Evolutionary conservation across 331 rosid genomes (phyloP).

Genomic region (Cydonia oblonga): DNA sequence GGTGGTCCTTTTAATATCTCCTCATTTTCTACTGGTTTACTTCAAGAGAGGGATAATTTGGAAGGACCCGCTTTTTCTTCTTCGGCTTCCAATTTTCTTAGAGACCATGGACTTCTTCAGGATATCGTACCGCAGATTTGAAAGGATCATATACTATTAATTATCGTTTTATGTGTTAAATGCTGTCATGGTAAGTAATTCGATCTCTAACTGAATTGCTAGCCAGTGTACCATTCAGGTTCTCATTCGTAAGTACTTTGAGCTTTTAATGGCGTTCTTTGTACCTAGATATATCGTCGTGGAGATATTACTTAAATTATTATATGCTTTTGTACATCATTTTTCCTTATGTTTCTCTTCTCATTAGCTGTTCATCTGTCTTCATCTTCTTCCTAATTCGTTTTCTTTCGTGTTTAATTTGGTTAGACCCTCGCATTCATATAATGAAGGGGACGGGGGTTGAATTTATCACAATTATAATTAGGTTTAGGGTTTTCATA

Average conservation of each 20-base stretch:
- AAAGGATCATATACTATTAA: slow-evolving; percentile 2
- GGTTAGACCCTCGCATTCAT: not conserved
- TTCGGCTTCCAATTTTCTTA: slow-evolving; percentile 16
- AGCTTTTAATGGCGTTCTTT: slow-evolving; percentile 15
- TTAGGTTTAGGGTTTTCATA: slow-evolving; percentile 47
- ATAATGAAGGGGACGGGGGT: not conserved
- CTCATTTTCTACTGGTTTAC: slow-evolving; percentile 10
- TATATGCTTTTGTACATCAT: not conserved
- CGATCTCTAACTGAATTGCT: slow-evolving; percentile 10
- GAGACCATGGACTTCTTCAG: slow-evolving; percentile 72
- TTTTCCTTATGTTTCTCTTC: not conserved
- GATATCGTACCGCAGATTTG: slow-evolving; percentile 57
- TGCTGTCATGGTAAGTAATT: slow-evolving; percentile 6
- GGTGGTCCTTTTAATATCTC: not conserved
- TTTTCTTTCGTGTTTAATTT: not conserved
- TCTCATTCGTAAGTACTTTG: not conserved
- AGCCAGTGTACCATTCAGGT: not conserved
- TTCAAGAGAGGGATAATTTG: slow-evolving; percentile 11
- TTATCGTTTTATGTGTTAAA: not conserved
- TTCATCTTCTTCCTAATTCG: not conserved
- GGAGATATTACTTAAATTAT: slow-evolving; percentile 8
- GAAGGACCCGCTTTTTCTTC: not conserved
- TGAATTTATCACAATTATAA: not conserved
- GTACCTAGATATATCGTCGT: slow-evolving; percentile 12
- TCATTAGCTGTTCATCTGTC: not conserved